Conservation (phyloP, 208 protist genomes). For the Borovskyia barvae region DNA sequence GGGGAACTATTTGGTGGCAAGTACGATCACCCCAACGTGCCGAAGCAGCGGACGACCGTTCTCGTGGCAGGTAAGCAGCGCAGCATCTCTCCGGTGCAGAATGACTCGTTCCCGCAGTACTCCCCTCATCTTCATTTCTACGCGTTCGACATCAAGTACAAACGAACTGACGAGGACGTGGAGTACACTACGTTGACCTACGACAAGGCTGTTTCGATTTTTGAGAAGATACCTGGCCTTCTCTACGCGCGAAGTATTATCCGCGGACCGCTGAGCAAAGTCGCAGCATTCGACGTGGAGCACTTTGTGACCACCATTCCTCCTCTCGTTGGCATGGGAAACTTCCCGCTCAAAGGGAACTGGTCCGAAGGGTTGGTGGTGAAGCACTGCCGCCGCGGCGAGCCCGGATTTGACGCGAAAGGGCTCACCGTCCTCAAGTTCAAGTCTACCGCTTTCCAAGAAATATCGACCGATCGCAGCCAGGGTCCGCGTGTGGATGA, state of each 20-base stretch:
- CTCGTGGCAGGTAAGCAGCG: slow-evolving; percentile 56
- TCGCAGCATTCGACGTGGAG: slow-evolving; percentile 85
- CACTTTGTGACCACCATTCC: slow-evolving; percentile 78
- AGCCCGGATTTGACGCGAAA: slow-evolving; percentile 52
- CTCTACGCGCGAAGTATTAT: slow-evolving; percentile 76
- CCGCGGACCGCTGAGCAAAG: slow-evolving; percentile 69
- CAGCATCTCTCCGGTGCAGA: slow-evolving; percentile 63
- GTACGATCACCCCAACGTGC: slow-evolving; percentile 77
- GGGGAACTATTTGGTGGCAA: slow-evolving; percentile 89
- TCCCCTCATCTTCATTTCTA: slow-evolving; percentile 86
- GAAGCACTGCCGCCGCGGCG: slow-evolving; percentile 62
- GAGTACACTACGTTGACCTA: slow-evolving; percentile 59
- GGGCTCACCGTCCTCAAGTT: slow-evolving; percentile 81
- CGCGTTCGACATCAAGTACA: slow-evolving; percentile 88
- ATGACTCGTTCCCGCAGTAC: slow-evolving; percentile 85
- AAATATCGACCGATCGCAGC: slow-evolving; percentile 73
- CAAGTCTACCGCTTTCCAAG: slow-evolving; percentile 85
- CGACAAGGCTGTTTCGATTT: slow-evolving; percentile 67
- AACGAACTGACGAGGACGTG: slow-evolving; percentile 13
- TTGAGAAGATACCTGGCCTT: slow-evolving; percentile 66
- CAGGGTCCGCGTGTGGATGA: slow-evolving; percentile 72
- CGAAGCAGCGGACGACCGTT: slow-evolving; percentile 41
- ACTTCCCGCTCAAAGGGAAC: slow-evolving; percentile 78
- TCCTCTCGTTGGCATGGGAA: slow-evolving; percentile 78
- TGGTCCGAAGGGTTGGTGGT: slow-evolving; percentile 86